Evolutionary conservation across 805 yeast genomes (phyloP).

Genomic region (Brettanomyces naardenensis): DNA sequence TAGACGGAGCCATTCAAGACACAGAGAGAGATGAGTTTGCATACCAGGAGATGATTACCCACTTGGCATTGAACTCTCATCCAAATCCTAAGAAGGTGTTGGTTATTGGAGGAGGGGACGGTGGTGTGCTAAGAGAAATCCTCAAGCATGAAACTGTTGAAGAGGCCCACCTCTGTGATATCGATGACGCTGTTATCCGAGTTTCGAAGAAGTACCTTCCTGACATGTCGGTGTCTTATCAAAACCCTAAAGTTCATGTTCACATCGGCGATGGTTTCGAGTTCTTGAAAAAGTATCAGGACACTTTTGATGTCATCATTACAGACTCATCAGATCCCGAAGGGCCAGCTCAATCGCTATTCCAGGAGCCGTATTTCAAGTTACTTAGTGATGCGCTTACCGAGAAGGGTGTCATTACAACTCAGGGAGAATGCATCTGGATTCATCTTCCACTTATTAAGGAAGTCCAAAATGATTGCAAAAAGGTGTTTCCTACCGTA

Average conservation of each 20-base stretch:
- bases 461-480: conserved; percentile 74
- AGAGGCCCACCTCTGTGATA: conserved; percentile 87
- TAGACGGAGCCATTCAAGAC: conserved; percentile 92
- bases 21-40: conserved; percentile 97
- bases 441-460: conserved; percentile 79
- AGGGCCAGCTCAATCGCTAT: conserved; percentile 93
- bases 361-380: conserved; percentile 88
- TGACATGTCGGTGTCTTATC: conserved; percentile 73
- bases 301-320: conserved; percentile 88
- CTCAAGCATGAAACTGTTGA: conserved; percentile 84
- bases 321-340: conserved; percentile 98
- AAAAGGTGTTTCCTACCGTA: conserved; percentile 81
- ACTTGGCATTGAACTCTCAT: conserved; percentile 86
- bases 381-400: conserved; percentile 82
- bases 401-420: conserved; percentile 82
- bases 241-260: conserved; percentile 83
- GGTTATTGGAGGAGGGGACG: conserved; percentile 98
- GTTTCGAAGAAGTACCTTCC: conserved; percentile 85
- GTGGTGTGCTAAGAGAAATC: conserved; percentile 94
- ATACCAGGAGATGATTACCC: conserved; percentile 97
- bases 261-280: conserved; percentile 98
- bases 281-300: conserved; percentile 74
- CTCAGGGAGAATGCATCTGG: conserved; percentile 96
- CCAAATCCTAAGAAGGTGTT: conserved; percentile 90
- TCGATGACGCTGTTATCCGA: conserved; percentile 87